phyloP scores from a whole-genome alignment of 306 rosid species.

The Datisca glomerata region DNA sequence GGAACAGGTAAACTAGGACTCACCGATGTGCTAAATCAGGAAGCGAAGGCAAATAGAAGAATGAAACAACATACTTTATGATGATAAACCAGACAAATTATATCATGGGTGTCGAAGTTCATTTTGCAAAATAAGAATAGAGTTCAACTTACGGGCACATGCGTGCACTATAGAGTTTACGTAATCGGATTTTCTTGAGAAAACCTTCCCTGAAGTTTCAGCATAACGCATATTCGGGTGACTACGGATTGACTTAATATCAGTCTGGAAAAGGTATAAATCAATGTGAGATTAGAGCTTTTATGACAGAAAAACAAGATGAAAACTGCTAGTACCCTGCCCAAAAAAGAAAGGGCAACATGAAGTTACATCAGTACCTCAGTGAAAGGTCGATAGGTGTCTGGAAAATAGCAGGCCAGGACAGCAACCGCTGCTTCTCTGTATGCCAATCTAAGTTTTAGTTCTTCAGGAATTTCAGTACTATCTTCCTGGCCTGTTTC shows the following conservation, averaged over 20 bases:
- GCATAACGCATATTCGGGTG: constrained; percentile 73
- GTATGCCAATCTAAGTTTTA: constrained; percentile 79
- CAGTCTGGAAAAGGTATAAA: constrained; percentile 53
- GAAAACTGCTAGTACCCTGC: constrained; percentile 6
- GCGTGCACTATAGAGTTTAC: constrained; percentile 75
- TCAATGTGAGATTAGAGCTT: constrained; percentile 1
- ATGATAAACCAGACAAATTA: too few relatives aligned
- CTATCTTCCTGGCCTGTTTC: constrained; percentile 99
- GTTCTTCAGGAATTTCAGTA: constrained; percentile 79
- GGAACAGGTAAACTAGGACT: too few relatives aligned
- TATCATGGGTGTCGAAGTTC: too few relatives aligned
- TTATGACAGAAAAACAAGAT: constrained; percentile 3
- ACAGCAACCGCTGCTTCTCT: constrained; percentile 98
- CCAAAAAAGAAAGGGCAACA: too few relatives aligned
- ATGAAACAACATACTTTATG: too few relatives aligned
- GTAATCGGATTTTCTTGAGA: constrained; percentile 72
- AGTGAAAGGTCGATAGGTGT: constrained; percentile 54
- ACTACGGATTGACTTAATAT: constrained; percentile 69
- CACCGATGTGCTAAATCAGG: too few relatives aligned
- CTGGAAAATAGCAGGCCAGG: constrained; percentile 87
- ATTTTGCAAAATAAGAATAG: too few relatives aligned
- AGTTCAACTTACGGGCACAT: constrained; percentile 98
- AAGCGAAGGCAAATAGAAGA: not conserved
- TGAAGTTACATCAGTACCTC: too few relatives aligned
- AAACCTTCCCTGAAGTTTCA: constrained; percentile 61